Conservation (phyloP, 1,284 basidiomycete species). For the Coniferiporia sulphurascens region DNA sequence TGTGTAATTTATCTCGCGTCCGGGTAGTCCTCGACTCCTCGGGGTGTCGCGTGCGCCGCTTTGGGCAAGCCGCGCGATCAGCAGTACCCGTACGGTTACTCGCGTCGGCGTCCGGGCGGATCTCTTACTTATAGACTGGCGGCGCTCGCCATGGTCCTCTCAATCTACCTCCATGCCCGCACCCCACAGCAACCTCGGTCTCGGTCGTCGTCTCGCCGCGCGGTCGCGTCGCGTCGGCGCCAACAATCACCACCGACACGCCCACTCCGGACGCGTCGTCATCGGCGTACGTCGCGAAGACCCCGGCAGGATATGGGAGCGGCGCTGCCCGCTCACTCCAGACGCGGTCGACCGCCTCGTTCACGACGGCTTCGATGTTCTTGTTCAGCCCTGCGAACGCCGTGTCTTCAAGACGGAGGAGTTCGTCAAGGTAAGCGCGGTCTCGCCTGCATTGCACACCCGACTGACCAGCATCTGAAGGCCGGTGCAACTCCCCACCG, state of each 20-base stretch:
- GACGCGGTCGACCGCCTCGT: slow-evolving; percentile 61
- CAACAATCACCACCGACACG: not conserved
- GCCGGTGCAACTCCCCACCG: slow-evolving; percentile 68
- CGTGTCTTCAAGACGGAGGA: slow-evolving; percentile 65
- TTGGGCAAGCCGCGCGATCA: too few relatives aligned
- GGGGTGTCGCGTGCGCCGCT: too few relatives aligned
- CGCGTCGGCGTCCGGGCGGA: not conserved
- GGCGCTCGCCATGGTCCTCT: not conserved
- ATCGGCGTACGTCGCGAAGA: slow-evolving; percentile 53
- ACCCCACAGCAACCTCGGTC: not conserved
- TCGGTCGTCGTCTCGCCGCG: not conserved
- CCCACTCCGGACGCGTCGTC: not conserved
- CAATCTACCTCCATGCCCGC: not conserved
- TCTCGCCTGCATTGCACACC: not conserved
- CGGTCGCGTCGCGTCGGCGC: not conserved
- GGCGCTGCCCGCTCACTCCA: slow-evolving; percentile 80
- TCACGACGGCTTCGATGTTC: slow-evolving; percentile 54
- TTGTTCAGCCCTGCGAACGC: slow-evolving; percentile 72
- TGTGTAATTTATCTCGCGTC: not conserved
- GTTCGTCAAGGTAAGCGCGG: slow-evolving; percentile 53
- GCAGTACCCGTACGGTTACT: not conserved
- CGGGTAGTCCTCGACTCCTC: not conserved
- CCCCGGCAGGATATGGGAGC: slow-evolving; percentile 77
- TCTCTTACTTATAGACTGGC: not conserved
- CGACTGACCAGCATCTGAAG: slow-evolving; percentile 35